These are phyloP conservation scores for Peronospora belbahrii DNA, from an alignment of 352 stramenopile genomes.

Conservation along the genomic window DNA sequence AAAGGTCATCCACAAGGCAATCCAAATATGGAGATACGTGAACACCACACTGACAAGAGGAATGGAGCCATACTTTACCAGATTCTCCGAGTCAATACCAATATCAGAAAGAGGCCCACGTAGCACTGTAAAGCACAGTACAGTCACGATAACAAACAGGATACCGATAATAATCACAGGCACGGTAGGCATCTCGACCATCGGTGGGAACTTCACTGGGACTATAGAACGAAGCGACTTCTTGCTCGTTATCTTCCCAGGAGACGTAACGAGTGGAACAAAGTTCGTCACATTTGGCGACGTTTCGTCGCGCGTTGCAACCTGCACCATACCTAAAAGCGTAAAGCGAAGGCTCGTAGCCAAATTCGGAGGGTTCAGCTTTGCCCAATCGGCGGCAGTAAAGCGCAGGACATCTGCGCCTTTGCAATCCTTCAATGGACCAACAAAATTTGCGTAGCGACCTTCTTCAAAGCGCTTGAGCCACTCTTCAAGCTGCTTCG, in stretches of 20 bases:
- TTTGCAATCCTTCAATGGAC: slow-evolving; percentile 48
- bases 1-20: slow-evolving; percentile 98
- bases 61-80: slow-evolving; percentile 81
- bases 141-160: slow-evolving; percentile 41
- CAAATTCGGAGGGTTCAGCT: slow-evolving; percentile 50
- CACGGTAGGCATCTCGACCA: slow-evolving; percentile 70
- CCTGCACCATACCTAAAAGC: slow-evolving; percentile 79
- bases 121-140: slow-evolving; percentile 77
- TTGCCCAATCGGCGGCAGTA: slow-evolving; percentile 42
- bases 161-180: slow-evolving; percentile 38
- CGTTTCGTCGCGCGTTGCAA: slow-evolving; percentile 50
- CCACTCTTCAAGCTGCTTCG: slow-evolving; percentile 73
- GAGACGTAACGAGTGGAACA: slow-evolving; percentile 31
- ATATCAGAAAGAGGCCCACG: slow-evolving; percentile 41
- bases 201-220: slow-evolving; percentile 71
- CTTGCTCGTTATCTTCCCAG: slow-evolving; percentile 15
- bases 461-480: slow-evolving; percentile 67
- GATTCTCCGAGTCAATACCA: slow-evolving; percentile 47
- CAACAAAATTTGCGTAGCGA: slow-evolving; percentile 48
- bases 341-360: slow-evolving; percentile 80
- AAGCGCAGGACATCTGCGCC: slow-evolving; percentile 70
- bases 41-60: slow-evolving; percentile 84
- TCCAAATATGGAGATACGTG: slow-evolving; percentile 93
- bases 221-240: slow-evolving; percentile 14
- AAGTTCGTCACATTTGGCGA: slow-evolving; percentile 79